Conservation (phyloP, 1,284 basidiomycete species). For the Takashimella tepidaria region DNA sequence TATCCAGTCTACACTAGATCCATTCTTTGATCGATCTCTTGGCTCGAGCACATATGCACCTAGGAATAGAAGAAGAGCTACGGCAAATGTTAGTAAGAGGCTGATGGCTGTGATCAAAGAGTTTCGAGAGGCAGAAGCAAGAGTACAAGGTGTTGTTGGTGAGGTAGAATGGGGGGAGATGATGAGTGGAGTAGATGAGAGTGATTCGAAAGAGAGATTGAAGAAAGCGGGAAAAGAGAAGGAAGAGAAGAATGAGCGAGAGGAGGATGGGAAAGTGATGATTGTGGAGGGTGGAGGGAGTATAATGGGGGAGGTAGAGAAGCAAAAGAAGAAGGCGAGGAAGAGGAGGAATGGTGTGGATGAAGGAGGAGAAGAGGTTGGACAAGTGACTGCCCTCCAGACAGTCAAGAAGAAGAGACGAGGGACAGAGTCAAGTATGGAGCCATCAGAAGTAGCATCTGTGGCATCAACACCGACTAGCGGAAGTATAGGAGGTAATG, state of each 20-base stretch:
- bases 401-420: conserved; percentile 9
- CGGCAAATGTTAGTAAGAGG: conserved; percentile 71
- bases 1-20: conserved; percentile 56
- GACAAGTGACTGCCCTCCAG: conserved; percentile 9
- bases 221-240: not conserved
- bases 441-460: conserved; percentile 7
- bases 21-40: conserved; percentile 53
- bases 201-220: conserved; percentile 36
- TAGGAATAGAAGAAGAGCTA: conserved; percentile 59
- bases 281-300: not conserved
- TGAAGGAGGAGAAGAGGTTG: conserved; percentile 2
- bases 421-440: conserved; percentile 10
- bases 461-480: conserved; percentile 5
- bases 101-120: conserved; percentile 84
- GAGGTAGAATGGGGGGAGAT: conserved; percentile 34
- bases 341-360: conserved; percentile 10
- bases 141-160: not conserved
- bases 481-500: conserved; percentile 5
- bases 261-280: conserved; percentile 2
- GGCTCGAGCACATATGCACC: conserved; percentile 62
- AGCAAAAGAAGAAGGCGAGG: too few species aligned
- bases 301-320: too few species aligned
- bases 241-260: conserved; percentile 7
- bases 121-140: conserved; percentile 59
- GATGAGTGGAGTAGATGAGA: conserved; percentile 41